A percentile compares a stretch with the other conserved stretches of the same genome.
Evolutionary conservation across 1,284 basidiomycete genomes (phyloP).

Genomic region (Sphaerobolus stellatus): DNA sequence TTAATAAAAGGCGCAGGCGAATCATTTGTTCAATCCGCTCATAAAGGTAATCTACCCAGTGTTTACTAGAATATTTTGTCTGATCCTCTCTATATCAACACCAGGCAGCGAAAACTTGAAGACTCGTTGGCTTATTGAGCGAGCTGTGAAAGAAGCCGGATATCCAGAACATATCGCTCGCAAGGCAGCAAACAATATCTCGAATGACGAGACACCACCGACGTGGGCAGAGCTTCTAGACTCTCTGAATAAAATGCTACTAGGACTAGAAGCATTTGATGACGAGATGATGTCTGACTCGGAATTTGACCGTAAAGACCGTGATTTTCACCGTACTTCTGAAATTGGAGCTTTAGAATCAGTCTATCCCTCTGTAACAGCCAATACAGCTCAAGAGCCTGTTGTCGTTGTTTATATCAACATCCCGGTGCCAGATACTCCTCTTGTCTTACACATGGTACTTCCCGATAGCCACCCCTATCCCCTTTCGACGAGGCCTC

Average conservation of each 20-base stretch:
- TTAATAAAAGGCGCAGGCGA: constrained; percentile 31
- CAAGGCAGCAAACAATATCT: constrained; percentile 49
- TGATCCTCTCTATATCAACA: constrained; percentile 68
- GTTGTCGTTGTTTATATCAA: constrained; percentile 48
- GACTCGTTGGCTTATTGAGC: constrained; percentile 80
- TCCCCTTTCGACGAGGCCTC: constrained; percentile 55
- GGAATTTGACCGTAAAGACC: constrained; percentile 32
- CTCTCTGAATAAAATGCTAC: constrained; percentile 48
- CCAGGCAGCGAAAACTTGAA: constrained; percentile 65
- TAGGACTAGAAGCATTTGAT: constrained; percentile 39
- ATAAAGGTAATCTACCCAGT: constrained; percentile 1
- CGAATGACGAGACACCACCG: too few relatives aligned
- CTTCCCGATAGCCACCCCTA: constrained; percentile 54
- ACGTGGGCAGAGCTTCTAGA: constrained; percentile 53
- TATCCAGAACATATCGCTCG: constrained; percentile 72
- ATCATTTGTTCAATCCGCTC: constrained; percentile 7
- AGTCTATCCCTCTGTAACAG: constrained; percentile 35
- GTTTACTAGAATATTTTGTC: constrained; percentile 43
- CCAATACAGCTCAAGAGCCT: neutral
- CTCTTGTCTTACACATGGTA: constrained; percentile 68
- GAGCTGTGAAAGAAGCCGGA: constrained; percentile 80
- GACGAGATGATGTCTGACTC: constrained; percentile 11
- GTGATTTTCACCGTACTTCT: constrained; percentile 63
- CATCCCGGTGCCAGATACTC: constrained; percentile 62
- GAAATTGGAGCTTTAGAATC: constrained; percentile 64